Evolutionary conservation across 2,329 filamentous ascomycete genomes (phyloP).

Genomic region (Aspergillaceae sp.): DNA sequence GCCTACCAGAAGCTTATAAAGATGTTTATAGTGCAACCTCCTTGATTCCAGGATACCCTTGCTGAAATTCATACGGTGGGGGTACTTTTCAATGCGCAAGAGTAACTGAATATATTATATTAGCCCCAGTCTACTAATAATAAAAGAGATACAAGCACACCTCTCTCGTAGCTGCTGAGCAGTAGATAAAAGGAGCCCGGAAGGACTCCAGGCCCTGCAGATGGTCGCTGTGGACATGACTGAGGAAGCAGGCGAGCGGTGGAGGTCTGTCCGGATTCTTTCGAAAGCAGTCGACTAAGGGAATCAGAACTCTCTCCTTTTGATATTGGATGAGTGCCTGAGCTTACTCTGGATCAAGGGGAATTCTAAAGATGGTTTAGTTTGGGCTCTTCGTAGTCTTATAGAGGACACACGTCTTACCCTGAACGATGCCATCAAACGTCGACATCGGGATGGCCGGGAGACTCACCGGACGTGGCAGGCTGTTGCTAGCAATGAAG

Average conservation of each 20-base stretch:
- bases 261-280: conserved; percentile 44
- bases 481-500: not conserved
- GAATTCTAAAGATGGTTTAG: conserved; percentile 49
- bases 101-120: conserved; percentile 46
- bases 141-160: conserved; percentile 23
- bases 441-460: conserved; percentile 19
- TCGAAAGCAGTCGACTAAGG: conserved; percentile 72
- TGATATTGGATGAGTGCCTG: not conserved
- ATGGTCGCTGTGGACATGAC: conserved; percentile 89
- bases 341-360: conserved; percentile 61
- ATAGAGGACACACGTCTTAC: conserved; percentile 2
- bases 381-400: not conserved
- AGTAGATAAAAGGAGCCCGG: conserved; percentile 78
- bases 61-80: conserved; percentile 72
- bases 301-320: conserved; percentile 3
- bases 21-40: conserved; percentile 66
- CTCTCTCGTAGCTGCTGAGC: conserved; percentile 72
- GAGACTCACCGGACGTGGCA: not conserved
- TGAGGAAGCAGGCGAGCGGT: conserved; percentile 77
- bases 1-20: conserved; percentile 57
- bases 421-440: conserved; percentile 24
- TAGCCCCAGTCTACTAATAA: not conserved
- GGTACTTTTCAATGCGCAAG: conserved; percentile 67
- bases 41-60: conserved; percentile 67
- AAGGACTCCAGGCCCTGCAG: conserved; percentile 69